Evolutionary conservation across 2,329 filamentous ascomycete genomes (phyloP), one percentile per base, ranked within the genome.

Genomic region (Ceratocystis papillata): DNA sequence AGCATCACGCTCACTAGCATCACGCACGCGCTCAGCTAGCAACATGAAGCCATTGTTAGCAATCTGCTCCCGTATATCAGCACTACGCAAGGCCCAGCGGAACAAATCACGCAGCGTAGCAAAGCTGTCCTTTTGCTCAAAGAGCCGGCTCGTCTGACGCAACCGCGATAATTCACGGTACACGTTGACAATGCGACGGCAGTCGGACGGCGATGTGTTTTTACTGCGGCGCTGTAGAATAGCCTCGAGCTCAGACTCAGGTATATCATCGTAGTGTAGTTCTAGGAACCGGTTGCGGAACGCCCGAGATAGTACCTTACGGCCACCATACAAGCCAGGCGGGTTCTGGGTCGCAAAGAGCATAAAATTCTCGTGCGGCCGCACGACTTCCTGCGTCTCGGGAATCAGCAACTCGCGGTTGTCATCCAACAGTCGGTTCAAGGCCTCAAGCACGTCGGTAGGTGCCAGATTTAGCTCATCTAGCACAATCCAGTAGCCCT

Each of bases 341-440:
- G 94, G 94, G 70, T 99, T 99, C 73, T 99, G 94, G 0, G 94
- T 99, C 1, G 94, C 94, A 72, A 99, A 99, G 0, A 99, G 83
- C 84, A 97, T 96, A 74, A 99, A 99, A 71, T 95, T 92, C 37
- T 90, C 86, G 70, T 99, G 92, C 0, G 94, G 95, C 41, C 87
- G 87, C 50, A 99, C 88, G 45, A 95, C 80, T 74, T 99, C 92
- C 75, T 99, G 94, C 0, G 94, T 97, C 74, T 99, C 94, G 0
- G 95, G 93, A 44, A 99, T 92, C 28, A 99, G 81, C 3, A 99
- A 83, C 75, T 99, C 94, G 68, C 94, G 83, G 71, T 99, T 99
- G 73, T 99, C 94, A 71, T 99, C 94, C 0, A 99, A 79, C 0
- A 99, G 82, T 71, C 94, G 87, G 75, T 99, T 99, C 48, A 99